Evolutionary conservation across 2,329 filamentous ascomycete species (phyloP).

Genomic region (Fusarium circinatum): DNA sequence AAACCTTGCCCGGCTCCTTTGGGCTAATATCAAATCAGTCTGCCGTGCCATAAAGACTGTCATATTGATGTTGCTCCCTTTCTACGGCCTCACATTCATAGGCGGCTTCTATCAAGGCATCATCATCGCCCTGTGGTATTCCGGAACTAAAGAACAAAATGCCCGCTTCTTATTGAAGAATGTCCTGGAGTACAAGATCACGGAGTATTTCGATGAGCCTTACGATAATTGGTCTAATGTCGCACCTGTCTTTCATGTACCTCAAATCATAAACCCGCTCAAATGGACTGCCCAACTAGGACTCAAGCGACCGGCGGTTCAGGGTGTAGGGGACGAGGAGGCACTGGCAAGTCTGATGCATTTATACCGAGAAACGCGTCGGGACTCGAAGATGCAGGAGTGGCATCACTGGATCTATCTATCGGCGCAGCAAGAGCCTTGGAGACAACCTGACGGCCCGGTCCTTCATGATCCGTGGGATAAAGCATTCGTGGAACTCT

Average conservation of each 20-base stretch:
- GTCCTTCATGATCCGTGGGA: neutral
- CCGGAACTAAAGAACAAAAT: neutral
- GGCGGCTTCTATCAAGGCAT: neutral
- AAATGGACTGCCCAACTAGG: neutral
- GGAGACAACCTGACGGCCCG: neutral
- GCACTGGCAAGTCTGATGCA: neutral
- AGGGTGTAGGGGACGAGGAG: rapidly evolving
- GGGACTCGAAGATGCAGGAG: rapidly evolving
- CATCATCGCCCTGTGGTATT: neutral
- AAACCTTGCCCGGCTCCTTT: neutral
- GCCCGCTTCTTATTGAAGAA: neutral
- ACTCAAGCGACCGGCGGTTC: neutral
- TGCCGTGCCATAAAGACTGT: neutral
- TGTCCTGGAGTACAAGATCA: neutral
- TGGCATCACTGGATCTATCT: neutral
- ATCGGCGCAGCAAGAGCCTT: neutral
- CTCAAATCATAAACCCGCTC: neutral
- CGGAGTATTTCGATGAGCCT: neutral
- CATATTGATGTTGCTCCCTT: neutral
- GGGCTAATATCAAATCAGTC: neutral
- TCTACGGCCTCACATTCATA: neutral
- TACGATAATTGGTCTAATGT: neutral
- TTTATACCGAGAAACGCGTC: neutral
- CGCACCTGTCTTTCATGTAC: neutral
- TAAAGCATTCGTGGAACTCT: neutral